phyloP scores from a whole-genome alignment of 495 filamentous ascomycete genomes.

The Neurospora sp. region DNA sequence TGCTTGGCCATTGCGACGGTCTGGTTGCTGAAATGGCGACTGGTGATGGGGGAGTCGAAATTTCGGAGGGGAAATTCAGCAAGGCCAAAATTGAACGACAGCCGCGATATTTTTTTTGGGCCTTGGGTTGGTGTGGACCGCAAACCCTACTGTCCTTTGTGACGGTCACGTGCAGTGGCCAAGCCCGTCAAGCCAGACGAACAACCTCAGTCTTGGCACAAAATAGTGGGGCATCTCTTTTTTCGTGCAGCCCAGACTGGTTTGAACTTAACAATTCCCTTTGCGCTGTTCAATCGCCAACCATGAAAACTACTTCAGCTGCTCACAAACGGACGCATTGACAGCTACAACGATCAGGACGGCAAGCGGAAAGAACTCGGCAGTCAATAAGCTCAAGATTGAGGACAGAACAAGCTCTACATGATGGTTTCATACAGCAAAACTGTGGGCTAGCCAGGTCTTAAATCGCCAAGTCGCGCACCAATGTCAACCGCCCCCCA shows the following conservation, averaged over 20 bases:
- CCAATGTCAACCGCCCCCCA: neutral
- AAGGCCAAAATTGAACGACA: slow-evolving; percentile 20
- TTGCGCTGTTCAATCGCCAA: neutral
- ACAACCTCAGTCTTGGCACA: neutral
- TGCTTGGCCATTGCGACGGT: slow-evolving; percentile 41
- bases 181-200: neutral
- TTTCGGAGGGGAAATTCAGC: slow-evolving; percentile 20
- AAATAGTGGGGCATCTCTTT: neutral
- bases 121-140: slow-evolving; percentile 23
- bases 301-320: neutral
- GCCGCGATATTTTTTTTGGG: slow-evolving; percentile 23
- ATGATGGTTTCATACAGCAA: neutral
- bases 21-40: slow-evolving; percentile 24
- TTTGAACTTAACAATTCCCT: neutral
- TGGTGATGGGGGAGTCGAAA: slow-evolving; percentile 24
- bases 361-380: neutral
- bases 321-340: neutral
- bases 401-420: neutral
- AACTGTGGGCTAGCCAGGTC: neutral
- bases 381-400: neutral
- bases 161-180: slow-evolving; percentile 17
- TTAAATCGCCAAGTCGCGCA: neutral
- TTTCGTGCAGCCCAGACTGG: neutral
- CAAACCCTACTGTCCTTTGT: slow-evolving; percentile 26
- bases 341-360: neutral